phyloP scores from a whole-genome alignment of 2,329 filamentous ascomycete species.

The Shiraia sp. region DNA sequence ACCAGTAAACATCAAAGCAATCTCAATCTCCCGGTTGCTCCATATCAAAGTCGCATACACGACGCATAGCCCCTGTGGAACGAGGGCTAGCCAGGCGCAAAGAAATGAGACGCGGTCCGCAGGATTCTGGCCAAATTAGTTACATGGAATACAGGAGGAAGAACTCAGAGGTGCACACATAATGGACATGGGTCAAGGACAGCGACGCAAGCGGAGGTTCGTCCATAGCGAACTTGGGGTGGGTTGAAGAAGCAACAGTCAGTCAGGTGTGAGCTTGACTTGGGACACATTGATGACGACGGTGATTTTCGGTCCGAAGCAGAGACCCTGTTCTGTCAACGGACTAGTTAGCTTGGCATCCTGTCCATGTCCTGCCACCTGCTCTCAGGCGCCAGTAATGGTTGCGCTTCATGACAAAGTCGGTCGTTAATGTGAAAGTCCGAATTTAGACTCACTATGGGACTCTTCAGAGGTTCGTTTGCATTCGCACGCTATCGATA shows the following conservation, averaged over 20 bases:
- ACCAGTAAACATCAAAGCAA: slow-evolving; percentile 85
- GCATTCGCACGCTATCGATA: slow-evolving; percentile 15
- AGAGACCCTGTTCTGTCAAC: slow-evolving; percentile 1
- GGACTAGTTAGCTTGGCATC: background rate
- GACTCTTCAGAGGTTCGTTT: slow-evolving; percentile 11
- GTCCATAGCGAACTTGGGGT: slow-evolving; percentile 44
- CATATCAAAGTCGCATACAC: slow-evolving; percentile 89
- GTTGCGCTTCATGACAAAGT: background rate
- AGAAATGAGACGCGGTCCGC: slow-evolving; percentile 80
- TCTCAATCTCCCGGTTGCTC: slow-evolving; percentile 87
- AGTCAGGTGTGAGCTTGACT: background rate
- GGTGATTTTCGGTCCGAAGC: slow-evolving; percentile 8
- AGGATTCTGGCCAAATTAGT: slow-evolving; percentile 69
- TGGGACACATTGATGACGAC: background rate
- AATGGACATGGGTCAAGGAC: slow-evolving; percentile 94
- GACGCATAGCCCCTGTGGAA: slow-evolving; percentile 88
- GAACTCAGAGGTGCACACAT: slow-evolving; percentile 62
- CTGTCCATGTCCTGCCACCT: background rate
- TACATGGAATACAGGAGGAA: slow-evolving; percentile 5
- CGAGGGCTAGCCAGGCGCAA: slow-evolving; percentile 90
- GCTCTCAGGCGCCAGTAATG: no score
- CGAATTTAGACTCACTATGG: slow-evolving; percentile 18
- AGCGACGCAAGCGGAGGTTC: slow-evolving; percentile 76
- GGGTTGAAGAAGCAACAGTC: background rate
- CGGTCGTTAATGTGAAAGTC: background rate